A percentile compares a stretch with the other conserved stretches of the same genome.
Conservation (phyloP, 305 asterid species). For the Solanum chacoense region DNA sequence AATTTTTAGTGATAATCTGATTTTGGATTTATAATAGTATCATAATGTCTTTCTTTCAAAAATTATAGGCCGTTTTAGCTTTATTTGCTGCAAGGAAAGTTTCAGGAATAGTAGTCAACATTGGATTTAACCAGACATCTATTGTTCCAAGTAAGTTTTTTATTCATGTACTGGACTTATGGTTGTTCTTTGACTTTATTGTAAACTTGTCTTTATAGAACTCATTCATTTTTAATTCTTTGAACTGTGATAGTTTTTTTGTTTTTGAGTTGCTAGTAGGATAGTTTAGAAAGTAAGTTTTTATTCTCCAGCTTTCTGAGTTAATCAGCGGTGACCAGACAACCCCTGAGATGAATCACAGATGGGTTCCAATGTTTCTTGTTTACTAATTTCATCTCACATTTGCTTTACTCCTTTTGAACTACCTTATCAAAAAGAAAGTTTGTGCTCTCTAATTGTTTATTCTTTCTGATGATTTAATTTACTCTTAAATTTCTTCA, state of each 20-base stretch:
- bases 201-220: no score
- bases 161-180: not conserved
- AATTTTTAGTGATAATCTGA: not conserved
- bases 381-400: not conserved
- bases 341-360: not conserved
- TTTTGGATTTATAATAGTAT: not conserved
- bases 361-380: not conserved
- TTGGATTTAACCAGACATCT: constrained; percentile 90
- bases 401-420: not conserved
- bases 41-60: not conserved
- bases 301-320: not conserved
- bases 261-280: not conserved
- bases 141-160: constrained; percentile 76
- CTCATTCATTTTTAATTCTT: not conserved
- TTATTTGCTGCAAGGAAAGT: constrained; percentile 79
- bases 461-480: not conserved
- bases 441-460: not conserved
- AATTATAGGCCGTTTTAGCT: constrained; percentile 80
- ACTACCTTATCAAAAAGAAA: not conserved
- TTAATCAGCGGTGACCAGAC: not conserved
- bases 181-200: not conserved
- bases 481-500: not conserved
- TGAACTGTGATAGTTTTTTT: not conserved
- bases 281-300: not conserved
- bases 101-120: constrained; percentile 89